Conservation (phyloP, 495 filamentous ascomycete genomes). For the Cairneyella variabilis region DNA sequence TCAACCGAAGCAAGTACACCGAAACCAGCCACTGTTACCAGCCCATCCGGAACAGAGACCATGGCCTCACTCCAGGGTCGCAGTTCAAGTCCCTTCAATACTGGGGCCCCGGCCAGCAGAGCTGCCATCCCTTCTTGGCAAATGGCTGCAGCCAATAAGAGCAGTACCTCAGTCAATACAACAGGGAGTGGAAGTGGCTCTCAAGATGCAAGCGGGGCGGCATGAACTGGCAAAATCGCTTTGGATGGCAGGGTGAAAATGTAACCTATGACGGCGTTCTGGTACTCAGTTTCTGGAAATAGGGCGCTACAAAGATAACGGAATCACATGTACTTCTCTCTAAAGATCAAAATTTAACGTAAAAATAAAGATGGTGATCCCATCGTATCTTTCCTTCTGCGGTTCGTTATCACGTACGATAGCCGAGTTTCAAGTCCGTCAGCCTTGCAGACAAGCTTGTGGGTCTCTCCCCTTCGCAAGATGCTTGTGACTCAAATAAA, state of each 20-base stretch:
- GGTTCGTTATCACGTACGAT: background rate
- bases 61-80: slow-evolving; percentile 20
- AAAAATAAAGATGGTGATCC: too few species aligned
- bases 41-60: slow-evolving; percentile 16
- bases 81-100: slow-evolving; percentile 25
- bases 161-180: slow-evolving; percentile 15
- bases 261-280: slow-evolving; percentile 5
- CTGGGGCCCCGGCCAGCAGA: slow-evolving; percentile 42
- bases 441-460: slow-evolving; percentile 9
- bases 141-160: slow-evolving; percentile 61
- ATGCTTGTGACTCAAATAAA: background rate
- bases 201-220: slow-evolving; percentile 11
- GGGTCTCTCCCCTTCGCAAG: slow-evolving; percentile 1
- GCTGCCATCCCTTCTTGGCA: slow-evolving; percentile 74
- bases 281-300: background rate
- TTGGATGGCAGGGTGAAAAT: background rate
- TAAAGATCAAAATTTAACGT: background rate
- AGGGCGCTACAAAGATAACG: background rate
- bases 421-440: slow-evolving; percentile 1
- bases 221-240: background rate
- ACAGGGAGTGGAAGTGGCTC: slow-evolving; percentile 6
- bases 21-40: slow-evolving; percentile 26
- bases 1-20: slow-evolving; percentile 6
- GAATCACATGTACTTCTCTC: slow-evolving; percentile 6
- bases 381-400: too few species aligned